Conservation (phyloP, 768 basidiomycete species). For the Xanthoconium stramineum region DNA sequence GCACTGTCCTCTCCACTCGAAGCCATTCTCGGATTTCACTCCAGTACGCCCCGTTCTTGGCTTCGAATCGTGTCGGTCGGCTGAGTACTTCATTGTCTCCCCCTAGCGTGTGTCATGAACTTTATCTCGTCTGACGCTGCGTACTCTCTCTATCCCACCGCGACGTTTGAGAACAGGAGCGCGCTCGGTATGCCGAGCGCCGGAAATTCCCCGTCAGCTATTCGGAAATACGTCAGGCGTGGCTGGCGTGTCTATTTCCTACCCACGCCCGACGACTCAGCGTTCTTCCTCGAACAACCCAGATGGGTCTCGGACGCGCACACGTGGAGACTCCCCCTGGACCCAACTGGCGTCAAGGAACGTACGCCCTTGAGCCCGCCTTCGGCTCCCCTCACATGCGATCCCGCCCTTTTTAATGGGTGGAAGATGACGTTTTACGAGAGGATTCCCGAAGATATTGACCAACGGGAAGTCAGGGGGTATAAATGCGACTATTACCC, state of each 20-base stretch:
- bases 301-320: slow-evolving; percentile 33
- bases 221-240: slow-evolving; percentile 35
- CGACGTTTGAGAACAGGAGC: slow-evolving; percentile 37
- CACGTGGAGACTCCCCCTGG: slow-evolving; percentile 4
- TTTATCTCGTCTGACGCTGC: slow-evolving; percentile 40
- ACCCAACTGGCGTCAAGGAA: background rate
- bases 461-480: background rate
- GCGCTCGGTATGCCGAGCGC: slow-evolving; percentile 22
- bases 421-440: slow-evolving; percentile 6
- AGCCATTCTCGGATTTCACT: slow-evolving; percentile 45
- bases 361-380: background rate
- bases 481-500: slow-evolving; percentile 1
- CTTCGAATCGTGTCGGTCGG: no score
- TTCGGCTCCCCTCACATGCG: background rate
- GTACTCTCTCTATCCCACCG: slow-evolving; percentile 40
- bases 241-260: slow-evolving; percentile 29
- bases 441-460: accelerated
- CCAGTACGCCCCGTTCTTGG: slow-evolving; percentile 33
- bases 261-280: slow-evolving; percentile 2
- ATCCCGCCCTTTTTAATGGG: slow-evolving; percentile 13
- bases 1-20: slow-evolving; percentile 16
- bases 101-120: slow-evolving; percentile 28
- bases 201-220: background rate
- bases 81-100: no score
- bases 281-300: slow-evolving; percentile 12